Percentiles rank a stretch among this genome's conserved stretches.
Conservation (phyloP, 1,284 basidiomycete species). For the Neotropicomus parvogracilis region DNA sequence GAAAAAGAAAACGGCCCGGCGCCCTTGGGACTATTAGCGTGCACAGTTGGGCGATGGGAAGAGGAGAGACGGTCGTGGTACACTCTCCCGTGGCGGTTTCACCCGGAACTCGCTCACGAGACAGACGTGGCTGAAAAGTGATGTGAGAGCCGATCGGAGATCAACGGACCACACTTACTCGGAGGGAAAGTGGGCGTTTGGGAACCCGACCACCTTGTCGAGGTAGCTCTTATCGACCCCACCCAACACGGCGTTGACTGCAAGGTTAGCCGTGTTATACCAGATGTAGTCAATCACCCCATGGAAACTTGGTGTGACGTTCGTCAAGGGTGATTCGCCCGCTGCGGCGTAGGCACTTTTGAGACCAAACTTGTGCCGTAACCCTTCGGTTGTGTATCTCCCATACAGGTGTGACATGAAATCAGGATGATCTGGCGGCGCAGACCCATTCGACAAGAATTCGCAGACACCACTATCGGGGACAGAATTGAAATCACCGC, state of each 20-base stretch:
- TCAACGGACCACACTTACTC: constrained; percentile 62
- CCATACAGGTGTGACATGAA: constrained; percentile 94
- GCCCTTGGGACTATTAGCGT: constrained; percentile 14
- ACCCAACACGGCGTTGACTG: constrained; percentile 84
- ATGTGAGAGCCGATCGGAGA: constrained; percentile 3
- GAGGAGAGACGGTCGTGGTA: constrained; percentile 35
- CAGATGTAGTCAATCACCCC: constrained; percentile 94
- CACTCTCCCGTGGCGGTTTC: constrained; percentile 56
- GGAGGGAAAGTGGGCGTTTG: constrained; percentile 93
- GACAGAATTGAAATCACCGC: constrained; percentile 94
- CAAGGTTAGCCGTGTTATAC: constrained; percentile 78
- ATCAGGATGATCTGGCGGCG: constrained; percentile 80
- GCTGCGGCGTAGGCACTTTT: constrained; percentile 77
- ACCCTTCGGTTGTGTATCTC: constrained; percentile 86
- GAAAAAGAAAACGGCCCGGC: neutral
- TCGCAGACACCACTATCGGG: constrained; percentile 91
- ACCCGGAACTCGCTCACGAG: constrained; percentile 71
- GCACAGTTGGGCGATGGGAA: constrained; percentile 24
- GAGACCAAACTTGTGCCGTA: constrained; percentile 77
- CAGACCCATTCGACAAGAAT: constrained; percentile 74
- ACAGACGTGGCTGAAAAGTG: constrained; percentile 53
- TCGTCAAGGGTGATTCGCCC: constrained; percentile 81
- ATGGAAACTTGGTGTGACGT: constrained; percentile 84
- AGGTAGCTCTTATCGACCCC: constrained; percentile 87
- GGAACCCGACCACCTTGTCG: constrained; percentile 93